Evolutionary conservation across 2,329 filamentous ascomycete species (phyloP), one percentile per base, ranked within the genome.

Genomic region (Aspergillus pseudoviridinutans): DNA sequence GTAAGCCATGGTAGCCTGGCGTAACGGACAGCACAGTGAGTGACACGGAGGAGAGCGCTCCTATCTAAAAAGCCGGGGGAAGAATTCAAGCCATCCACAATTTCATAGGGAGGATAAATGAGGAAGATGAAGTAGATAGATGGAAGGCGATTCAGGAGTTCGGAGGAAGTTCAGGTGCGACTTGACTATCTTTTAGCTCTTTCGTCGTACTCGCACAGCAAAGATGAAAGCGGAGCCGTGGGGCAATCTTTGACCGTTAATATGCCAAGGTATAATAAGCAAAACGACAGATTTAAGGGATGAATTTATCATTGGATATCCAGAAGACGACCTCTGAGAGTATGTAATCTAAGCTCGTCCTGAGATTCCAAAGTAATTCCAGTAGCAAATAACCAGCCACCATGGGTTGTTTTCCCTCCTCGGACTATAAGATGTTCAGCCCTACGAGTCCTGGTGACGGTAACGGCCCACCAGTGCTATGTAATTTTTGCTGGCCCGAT

Each of bases 1-100:
- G 82, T 97, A 97, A 56, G 93, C 93, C 93, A 97, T 97, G 60
- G 72, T 63, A 38, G 59, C 57, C 66, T 70, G 68, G 68, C 63
- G 64, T 68, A 70, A 64, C 58, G 55, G 59, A 38, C 17, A 28
- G 17, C 54, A 32, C 29, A 25, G 47, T 53, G 51, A 35, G 44
- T 49, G 35, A 41, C 32, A 52, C 12, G 49, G 25, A 50, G 49
- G 14, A 46, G 51, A 41, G 24, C 49, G 58, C 53, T 41, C 49
- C 25, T 46, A 14, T 46, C 10, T 12, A 25, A 14, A 50, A 49
- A 22, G 53, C 50, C 49, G 47, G 51, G 58, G 50, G 42, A 50
- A 50, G 55, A 58, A 41, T 29, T 41, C 50, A 32, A 32, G 28
- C n/a, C 50, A 51, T 27, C 24, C 22, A 47, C 44, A 22, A 6